Conservation (phyloP, 1,139 yeast genomes). For the Hansenula sp. region DNA sequence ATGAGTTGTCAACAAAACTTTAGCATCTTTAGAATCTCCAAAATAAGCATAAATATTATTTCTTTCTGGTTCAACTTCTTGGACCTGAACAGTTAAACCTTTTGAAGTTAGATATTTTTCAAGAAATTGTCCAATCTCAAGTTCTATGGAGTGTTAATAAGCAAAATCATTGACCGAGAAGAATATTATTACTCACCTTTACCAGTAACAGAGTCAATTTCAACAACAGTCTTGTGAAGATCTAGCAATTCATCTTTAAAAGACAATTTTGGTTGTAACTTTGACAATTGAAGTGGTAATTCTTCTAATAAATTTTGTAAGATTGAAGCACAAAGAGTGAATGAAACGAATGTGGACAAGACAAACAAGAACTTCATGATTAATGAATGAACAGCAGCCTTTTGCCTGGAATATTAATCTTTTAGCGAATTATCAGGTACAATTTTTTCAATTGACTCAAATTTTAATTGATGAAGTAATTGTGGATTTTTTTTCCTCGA, state of each 20-base stretch:
- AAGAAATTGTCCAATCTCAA: conserved; percentile 14
- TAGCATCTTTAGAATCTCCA: conserved; percentile 36
- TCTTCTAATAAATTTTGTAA: background rate
- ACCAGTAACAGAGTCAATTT: conserved; percentile 14
- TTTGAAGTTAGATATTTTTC: conserved; percentile 30
- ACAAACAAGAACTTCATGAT: conserved; percentile 9
- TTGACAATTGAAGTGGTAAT: background rate
- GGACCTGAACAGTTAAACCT: conserved; percentile 50
- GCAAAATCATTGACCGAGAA: no score
- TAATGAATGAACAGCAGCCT: background rate
- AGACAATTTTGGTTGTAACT: background rate
- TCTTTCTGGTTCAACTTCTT: conserved; percentile 32
- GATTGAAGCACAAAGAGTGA: conserved; percentile 11
- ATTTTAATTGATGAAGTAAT: no score
- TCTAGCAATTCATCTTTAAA: conserved; percentile 16
- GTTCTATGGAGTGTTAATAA: background rate
- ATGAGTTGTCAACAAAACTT: conserved; percentile 56
- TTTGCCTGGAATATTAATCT: background rate
- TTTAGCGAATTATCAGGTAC: no score
- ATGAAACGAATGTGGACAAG: conserved; percentile 4
- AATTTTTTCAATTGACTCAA: no score
- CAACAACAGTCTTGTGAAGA: conserved; percentile 20
- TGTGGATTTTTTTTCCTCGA: no score
- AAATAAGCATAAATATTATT: conserved; percentile 56
- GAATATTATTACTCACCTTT: background rate